These are phyloP conservation scores for Fusarium pseudonygamai DNA, from an alignment of 2,329 filamentous ascomycete genomes.

Conservation along the genomic window DNA sequence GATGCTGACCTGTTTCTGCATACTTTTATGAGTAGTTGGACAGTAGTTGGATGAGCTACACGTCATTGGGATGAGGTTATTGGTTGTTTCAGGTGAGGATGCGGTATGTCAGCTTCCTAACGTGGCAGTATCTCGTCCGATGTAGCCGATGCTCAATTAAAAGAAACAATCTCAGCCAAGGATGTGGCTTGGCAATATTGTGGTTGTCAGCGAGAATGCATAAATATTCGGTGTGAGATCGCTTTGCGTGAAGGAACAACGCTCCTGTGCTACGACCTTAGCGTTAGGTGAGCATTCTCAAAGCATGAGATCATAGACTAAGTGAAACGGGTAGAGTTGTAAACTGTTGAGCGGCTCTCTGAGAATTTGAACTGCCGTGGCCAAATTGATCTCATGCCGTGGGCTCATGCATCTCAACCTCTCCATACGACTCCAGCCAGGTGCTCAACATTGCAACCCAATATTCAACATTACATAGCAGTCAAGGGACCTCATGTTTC, in stretches of 20 bases:
- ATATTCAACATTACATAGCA: no score
- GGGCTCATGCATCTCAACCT: background rate
- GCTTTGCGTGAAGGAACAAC: background rate
- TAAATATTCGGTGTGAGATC: background rate
- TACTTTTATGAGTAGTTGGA: background rate
- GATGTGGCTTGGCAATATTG: background rate
- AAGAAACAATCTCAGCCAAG: background rate
- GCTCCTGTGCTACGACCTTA: background rate
- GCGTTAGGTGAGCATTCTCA: background rate
- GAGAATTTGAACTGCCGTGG: background rate
- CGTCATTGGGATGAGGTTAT: background rate
- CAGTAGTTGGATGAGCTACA: background rate
- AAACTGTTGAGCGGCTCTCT: rapidly evolving
- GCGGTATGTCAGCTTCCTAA: background rate
- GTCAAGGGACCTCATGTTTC: background rate
- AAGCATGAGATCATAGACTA: no score
- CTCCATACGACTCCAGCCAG: background rate
- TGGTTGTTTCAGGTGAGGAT: background rate
- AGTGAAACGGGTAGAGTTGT: no score
- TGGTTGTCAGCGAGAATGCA: background rate
- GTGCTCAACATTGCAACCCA: background rate
- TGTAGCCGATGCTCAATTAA: background rate
- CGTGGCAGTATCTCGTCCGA: background rate
- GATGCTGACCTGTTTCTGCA: background rate
- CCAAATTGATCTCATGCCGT: background rate